Evolutionary conservation across 805 yeast species (phyloP).

Genomic region (Wickerhamiella siamensis): DNA sequence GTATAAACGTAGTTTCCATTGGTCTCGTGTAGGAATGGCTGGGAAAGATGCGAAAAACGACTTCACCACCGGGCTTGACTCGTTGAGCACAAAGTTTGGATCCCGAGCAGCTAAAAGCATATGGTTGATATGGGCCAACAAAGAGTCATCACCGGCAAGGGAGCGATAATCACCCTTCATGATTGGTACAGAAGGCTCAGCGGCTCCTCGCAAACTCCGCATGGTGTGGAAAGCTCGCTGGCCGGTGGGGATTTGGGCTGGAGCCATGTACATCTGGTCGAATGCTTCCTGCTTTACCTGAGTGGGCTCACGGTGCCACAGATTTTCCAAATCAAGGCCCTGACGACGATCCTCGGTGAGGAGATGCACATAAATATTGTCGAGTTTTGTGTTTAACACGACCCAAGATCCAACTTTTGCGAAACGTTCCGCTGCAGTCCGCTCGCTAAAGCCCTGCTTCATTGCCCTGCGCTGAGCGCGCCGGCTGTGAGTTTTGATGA

Average conservation of each 20-base stretch:
- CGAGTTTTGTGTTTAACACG: slow-evolving; percentile 52
- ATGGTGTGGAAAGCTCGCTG: background rate
- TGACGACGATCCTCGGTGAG: slow-evolving; percentile 55
- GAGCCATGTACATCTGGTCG: background rate
- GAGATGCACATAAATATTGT: slow-evolving; percentile 55
- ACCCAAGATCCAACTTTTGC: slow-evolving; percentile 59
- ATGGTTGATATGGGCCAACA: background rate
- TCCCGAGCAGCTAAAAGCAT: background rate
- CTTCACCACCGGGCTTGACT: slow-evolving; percentile 11
- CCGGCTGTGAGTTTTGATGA: slow-evolving; percentile 36
- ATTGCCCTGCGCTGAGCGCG: slow-evolving; percentile 39
- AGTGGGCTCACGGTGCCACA: slow-evolving; percentile 29
- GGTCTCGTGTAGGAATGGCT: slow-evolving; percentile 11
- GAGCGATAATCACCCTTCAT: background rate
- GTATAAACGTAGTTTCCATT: slow-evolving; percentile 22
- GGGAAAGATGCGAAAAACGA: slow-evolving; percentile 18
- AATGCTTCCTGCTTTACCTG: background rate
- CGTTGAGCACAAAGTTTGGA: slow-evolving; percentile 5
- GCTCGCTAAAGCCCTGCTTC: slow-evolving; percentile 25
- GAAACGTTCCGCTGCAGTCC: slow-evolving; percentile 15
- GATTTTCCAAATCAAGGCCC: slow-evolving; percentile 53
- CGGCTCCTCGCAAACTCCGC: background rate
- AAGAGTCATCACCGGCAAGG: background rate
- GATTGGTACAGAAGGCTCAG: background rate
- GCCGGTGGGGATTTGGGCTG: background rate